phyloP scores from a whole-genome alignment of 305 asterid species.

The Solanum chacoense region DNA sequence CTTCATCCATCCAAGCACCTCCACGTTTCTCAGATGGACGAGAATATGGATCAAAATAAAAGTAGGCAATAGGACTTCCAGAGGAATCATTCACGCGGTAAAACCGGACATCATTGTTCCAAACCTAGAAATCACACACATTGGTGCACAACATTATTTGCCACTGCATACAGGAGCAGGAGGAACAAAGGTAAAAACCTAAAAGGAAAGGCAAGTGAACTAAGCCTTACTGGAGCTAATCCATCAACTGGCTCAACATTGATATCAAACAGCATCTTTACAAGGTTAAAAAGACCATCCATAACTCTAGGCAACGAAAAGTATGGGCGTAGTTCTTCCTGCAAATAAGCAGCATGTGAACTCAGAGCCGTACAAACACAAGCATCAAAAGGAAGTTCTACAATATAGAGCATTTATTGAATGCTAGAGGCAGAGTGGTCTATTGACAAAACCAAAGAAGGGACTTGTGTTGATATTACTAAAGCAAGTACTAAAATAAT shows the following conservation, averaged over 20 bases:
- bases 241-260: slow-evolving; percentile 75
- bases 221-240: slow-evolving; percentile 63
- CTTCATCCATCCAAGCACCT: slow-evolving; percentile 99
- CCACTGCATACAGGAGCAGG: background rate
- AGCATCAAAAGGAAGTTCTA: background rate
- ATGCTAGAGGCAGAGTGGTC: background rate
- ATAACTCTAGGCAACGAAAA: slow-evolving; percentile 92
- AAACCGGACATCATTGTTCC: slow-evolving; percentile 86
- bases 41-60: slow-evolving; percentile 94
- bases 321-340: slow-evolving; percentile 98
- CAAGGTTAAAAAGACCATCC: slow-evolving; percentile 93
- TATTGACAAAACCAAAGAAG: background rate
- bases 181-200: background rate
- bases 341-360: slow-evolving; percentile 20
- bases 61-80: slow-evolving; percentile 77
- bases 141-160: background rate
- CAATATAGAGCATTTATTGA: background rate
- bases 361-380: slow-evolving; percentile 5
- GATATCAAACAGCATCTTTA: slow-evolving; percentile 70
- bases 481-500: background rate
- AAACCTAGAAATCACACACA: slow-evolving; percentile 42
- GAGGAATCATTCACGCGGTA: slow-evolving; percentile 75
- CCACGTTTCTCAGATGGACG: slow-evolving; percentile 98
- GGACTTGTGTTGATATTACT: background rate
- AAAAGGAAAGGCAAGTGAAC: slow-evolving; percentile 6